Evolutionary conservation across 768 basidiomycete genomes (phyloP).

Genomic region (Mycena epipterygia): DNA sequence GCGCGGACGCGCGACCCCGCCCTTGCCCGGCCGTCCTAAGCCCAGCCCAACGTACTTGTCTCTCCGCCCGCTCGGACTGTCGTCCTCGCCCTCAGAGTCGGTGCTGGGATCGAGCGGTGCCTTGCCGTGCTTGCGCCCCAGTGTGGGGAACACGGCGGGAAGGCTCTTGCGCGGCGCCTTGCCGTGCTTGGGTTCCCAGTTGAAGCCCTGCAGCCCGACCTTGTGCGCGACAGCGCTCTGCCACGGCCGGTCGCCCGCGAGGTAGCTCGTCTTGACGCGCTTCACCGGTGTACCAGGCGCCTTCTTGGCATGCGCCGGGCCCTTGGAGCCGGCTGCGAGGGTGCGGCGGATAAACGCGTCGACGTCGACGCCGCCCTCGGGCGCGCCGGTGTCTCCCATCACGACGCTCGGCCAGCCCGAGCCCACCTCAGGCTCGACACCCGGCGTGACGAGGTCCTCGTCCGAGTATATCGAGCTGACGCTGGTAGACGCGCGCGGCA

Average conservation of each 20-base stretch:
- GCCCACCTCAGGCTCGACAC: slow-evolving; percentile 61
- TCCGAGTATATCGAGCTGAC: slow-evolving; percentile 73
- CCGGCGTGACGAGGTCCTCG: slow-evolving; percentile 81
- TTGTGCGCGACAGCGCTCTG: slow-evolving; percentile 84
- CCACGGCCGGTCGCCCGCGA: slow-evolving; percentile 77
- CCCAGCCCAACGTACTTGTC: slow-evolving; percentile 75
- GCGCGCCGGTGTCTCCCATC: slow-evolving; percentile 55
- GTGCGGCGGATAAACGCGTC: slow-evolving; percentile 83
- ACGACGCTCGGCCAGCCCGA: slow-evolving; percentile 75
- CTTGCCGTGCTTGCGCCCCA: slow-evolving; percentile 49
- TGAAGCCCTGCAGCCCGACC: slow-evolving; percentile 61
- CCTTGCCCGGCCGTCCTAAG: slow-evolving; percentile 60
- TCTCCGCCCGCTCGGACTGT: slow-evolving; percentile 73
- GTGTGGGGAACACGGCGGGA: slow-evolving; percentile 75
- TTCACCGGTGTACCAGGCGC: slow-evolving; percentile 90
- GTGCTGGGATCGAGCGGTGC: slow-evolving; percentile 56
- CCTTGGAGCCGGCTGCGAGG: slow-evolving; percentile 70
- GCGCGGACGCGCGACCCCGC: slow-evolving; percentile 57
- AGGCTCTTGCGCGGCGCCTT: slow-evolving; percentile 78
- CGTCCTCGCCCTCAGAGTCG: slow-evolving; percentile 76
- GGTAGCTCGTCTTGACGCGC: slow-evolving; percentile 70
- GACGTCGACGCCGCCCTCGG: slow-evolving; percentile 60
- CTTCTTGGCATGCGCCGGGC: slow-evolving; percentile 62
- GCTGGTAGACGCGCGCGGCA: slow-evolving; percentile 74
- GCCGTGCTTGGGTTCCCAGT: slow-evolving; percentile 60